Percentiles rank a stretch among this genome's conserved stretches.
phyloP scores from a whole-genome alignment of 2,329 filamentous ascomycete genomes.

The Penicillium paneum region DNA sequence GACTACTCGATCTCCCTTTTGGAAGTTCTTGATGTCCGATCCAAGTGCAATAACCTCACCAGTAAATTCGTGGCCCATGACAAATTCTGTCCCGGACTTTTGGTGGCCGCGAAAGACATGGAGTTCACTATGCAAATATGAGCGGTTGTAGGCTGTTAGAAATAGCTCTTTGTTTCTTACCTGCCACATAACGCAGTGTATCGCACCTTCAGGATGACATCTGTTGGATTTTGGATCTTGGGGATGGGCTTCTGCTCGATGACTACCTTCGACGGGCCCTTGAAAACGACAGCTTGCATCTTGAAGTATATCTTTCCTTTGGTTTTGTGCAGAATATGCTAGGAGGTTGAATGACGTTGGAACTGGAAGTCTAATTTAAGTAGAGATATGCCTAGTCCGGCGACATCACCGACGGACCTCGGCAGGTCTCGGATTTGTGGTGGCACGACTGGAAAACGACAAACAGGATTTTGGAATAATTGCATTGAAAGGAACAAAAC shows the following conservation, averaged over 20 bases:
- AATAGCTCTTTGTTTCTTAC: conserved; percentile 43
- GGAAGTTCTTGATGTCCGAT: conserved; percentile 60
- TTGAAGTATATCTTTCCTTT: background rate
- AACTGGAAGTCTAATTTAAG: background rate
- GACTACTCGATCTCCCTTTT: conserved; percentile 72
- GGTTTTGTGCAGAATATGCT: background rate
- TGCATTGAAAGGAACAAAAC: background rate
- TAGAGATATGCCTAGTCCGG: background rate
- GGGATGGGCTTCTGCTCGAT: conserved; percentile 71
- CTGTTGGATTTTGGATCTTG: conserved; percentile 62
- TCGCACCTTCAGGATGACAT: conserved; percentile 77
- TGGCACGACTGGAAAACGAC: too few relatives aligned
- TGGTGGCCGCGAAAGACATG: conserved; percentile 83
- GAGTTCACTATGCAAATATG: conserved; percentile 55
- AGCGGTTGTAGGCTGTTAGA: background rate
- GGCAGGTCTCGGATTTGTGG: background rate
- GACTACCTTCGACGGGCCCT: conserved; percentile 68
- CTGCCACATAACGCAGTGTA: conserved; percentile 82
- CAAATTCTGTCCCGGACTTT: conserved; percentile 60
- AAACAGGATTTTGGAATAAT: background rate
- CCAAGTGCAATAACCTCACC: conserved; percentile 55
- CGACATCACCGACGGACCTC: background rate
- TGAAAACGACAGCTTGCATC: conserved; percentile 88
- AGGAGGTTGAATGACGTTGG: background rate
- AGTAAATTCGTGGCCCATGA: conserved; percentile 78